phyloP scores from a whole-genome alignment of 169 alveolate genomes.

The Plasmodium billcollinsi region DNA sequence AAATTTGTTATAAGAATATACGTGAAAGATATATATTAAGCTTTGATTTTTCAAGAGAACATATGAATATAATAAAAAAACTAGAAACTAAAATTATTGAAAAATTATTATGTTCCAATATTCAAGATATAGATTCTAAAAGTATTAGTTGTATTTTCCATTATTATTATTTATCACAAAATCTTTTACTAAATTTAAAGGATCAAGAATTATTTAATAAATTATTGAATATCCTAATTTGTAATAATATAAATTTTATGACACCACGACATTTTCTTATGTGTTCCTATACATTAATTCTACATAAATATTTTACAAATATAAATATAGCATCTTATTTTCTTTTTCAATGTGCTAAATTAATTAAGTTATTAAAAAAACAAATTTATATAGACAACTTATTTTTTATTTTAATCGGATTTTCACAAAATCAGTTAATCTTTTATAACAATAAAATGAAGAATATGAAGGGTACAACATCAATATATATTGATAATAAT shows the following conservation, averaged over 20 bases:
- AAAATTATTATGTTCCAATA: conserved; percentile 1
- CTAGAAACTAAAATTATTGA: conserved; percentile 40
- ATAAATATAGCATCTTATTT: conserved; percentile 50
- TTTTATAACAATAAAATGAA: conserved; percentile 55
- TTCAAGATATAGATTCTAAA: conserved; percentile 32
- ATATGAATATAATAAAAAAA: conserved; percentile 15
- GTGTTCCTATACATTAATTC: conserved; percentile 60
- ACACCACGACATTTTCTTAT: conserved; percentile 58
- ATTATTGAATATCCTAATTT: conserved; percentile 27
- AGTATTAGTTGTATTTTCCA: conserved; percentile 71
- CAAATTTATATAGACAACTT: conserved; percentile 54
- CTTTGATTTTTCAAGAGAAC: conserved; percentile 3
- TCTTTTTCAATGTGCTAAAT: conserved; percentile 54
- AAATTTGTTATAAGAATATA: not conserved
- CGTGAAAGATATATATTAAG: not conserved
- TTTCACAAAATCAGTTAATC: conserved; percentile 48
- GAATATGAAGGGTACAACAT: not conserved
- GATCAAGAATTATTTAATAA: conserved; percentile 40
- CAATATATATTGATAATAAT: conserved; percentile 34
- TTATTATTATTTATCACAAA: conserved; percentile 47
- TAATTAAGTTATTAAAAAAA: conserved; percentile 20
- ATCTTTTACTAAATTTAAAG: not conserved
- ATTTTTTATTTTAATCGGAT: conserved; percentile 60
- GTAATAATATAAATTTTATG: conserved; percentile 24
- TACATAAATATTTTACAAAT: conserved; percentile 61